phyloP scores from a whole-genome alignment of 2,329 filamentous ascomycete genomes.

The Exophiala calicioides region DNA sequence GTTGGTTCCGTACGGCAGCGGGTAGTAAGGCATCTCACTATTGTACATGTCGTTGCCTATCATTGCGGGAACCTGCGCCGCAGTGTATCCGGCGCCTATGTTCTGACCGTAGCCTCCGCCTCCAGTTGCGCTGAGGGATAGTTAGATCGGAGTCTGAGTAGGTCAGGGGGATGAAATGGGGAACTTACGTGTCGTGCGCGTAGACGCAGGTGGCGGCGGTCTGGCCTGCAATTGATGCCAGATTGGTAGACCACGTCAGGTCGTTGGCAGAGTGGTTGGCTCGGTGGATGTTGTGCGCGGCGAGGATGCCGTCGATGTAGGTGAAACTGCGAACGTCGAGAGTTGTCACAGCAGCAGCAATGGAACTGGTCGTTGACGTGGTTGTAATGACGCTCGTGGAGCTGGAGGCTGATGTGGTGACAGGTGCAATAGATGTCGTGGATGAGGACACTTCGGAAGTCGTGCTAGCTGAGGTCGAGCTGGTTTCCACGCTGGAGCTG shows the following conservation, averaged over 20 bases:
- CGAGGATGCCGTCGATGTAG: slow-evolving; percentile 45
- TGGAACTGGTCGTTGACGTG: slow-evolving; percentile 35
- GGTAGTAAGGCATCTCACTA: slow-evolving; percentile 64
- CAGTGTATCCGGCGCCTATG: slow-evolving; percentile 68
- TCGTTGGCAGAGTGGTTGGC: slow-evolving; percentile 71
- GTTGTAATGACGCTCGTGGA: slow-evolving; percentile 2
- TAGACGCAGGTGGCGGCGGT: slow-evolving; percentile 70
- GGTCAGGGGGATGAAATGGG: slow-evolving; percentile 30
- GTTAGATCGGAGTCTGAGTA: slow-evolving; percentile 15
- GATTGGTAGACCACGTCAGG: slow-evolving; percentile 64
- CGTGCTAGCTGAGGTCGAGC: neutral
- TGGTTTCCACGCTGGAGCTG: neutral
- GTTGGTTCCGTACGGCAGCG: slow-evolving; percentile 56
- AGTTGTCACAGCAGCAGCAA: slow-evolving; percentile 33
- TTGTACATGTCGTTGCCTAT: slow-evolving; percentile 89
- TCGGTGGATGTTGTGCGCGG: slow-evolving; percentile 84
- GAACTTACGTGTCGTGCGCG: slow-evolving; percentile 70
- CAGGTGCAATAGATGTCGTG: neutral
- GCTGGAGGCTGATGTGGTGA: slow-evolving; percentile 1
- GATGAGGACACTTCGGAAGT: slow-evolving; percentile 1
- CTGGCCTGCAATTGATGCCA: slow-evolving; percentile 63
- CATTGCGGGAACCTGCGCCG: slow-evolving; percentile 61
- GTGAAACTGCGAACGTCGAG: slow-evolving; percentile 35
- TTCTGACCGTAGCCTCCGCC: slow-evolving; percentile 82
- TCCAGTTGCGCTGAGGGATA: slow-evolving; percentile 34